Evolutionary conservation across 2,329 filamentous ascomycete genomes (phyloP).

Genomic region (Shiraia sp.): DNA sequence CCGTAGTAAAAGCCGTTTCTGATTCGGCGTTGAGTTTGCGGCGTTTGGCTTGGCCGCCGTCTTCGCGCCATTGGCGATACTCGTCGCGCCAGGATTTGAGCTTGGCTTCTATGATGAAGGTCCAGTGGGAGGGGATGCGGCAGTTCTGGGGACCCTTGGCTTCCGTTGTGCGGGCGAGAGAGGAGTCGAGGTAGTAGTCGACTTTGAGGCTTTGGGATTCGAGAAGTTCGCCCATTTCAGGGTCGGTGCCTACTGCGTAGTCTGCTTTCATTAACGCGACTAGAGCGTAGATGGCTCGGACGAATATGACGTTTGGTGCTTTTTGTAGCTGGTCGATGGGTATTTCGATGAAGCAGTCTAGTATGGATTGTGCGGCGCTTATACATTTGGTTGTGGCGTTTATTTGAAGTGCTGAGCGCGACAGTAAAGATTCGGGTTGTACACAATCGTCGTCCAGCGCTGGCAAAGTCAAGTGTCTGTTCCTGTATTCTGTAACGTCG

Average conservation of each 20-base stretch:
- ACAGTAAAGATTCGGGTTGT: slow-evolving; percentile 39
- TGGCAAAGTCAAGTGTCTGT: slow-evolving; percentile 39
- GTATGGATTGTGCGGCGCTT: slow-evolving; percentile 33
- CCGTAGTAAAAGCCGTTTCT: slow-evolving; percentile 1
- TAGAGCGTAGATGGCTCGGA: slow-evolving; percentile 37
- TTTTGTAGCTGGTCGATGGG: slow-evolving; percentile 26
- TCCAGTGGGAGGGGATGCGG: slow-evolving; percentile 37
- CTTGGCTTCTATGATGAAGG: slow-evolving; percentile 33
- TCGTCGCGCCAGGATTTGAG: slow-evolving; percentile 39
- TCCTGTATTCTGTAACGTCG: slow-evolving; percentile 40
- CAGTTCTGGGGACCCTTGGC: slow-evolving; percentile 38
- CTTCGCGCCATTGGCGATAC: slow-evolving; percentile 32
- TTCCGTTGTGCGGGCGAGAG: slow-evolving; percentile 24
- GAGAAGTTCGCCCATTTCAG: slow-evolving; percentile 38
- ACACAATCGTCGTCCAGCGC: slow-evolving; percentile 38
- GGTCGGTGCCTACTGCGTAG: slow-evolving; percentile 39
- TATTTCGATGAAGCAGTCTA: slow-evolving; percentile 34
- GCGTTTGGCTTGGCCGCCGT: slow-evolving; percentile 29
- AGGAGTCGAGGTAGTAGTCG: slow-evolving; percentile 32
- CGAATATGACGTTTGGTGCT: slow-evolving; percentile 34
- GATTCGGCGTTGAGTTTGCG: slow-evolving; percentile 12
- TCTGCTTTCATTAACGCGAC: slow-evolving; percentile 40
- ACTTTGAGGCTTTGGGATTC: slow-evolving; percentile 37
- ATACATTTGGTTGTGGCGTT: slow-evolving; percentile 43
- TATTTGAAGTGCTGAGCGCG: slow-evolving; percentile 39